Evolutionary conservation across 169 alveolate species (phyloP), one percentile per base, ranked within the genome.

Genomic region (Cyclospora cayetanensis): DNA sequence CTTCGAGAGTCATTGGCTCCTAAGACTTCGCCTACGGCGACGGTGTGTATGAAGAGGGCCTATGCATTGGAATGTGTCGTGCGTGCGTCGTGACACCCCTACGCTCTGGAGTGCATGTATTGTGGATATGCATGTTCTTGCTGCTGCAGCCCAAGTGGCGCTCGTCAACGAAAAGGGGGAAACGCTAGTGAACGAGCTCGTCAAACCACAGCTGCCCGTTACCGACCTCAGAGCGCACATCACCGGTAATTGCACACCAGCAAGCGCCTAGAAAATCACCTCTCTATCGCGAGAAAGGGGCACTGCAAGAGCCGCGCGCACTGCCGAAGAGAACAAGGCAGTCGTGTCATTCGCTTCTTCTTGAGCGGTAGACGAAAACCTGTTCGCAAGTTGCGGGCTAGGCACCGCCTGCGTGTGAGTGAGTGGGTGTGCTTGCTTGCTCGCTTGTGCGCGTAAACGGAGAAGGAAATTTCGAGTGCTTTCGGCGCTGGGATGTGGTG

Each of bases 141-240:
- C 22, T 18, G 25, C n/a, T 15, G 42, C 72, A 79, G 89, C 74
- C 39, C 68, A 29, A 29, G 89, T 79, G 18, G 41, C 89, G 43
- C 41, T 79, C 42, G 41, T 53, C 89, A 37, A 79, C 53, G 89
- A 25, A n/a, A 18, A 79, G 1, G 89, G 89, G 12, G 52, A 79
- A 0, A 41, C n/a, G 60, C 53, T 79, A 29, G 50, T 79, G 42
- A 63, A 79, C 29, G 89, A 79, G 50, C 3, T 79, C 50, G 89
- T 79, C 2, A 25, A 11, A 12, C 89, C 89, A 0, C 55, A 43
- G 39, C 25, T 43, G 43, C 89, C 50, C 29, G 41, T 79, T 50
- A 79, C 89, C 37, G 89, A 79, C 42, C 46, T 50, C 89, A 53
- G 89, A 18, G 39, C 22, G 9, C 89, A 52, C 74, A 20, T 79